phyloP scores from a whole-genome alignment of 768 basidiomycete species.

The Cantharellus anzutake region DNA sequence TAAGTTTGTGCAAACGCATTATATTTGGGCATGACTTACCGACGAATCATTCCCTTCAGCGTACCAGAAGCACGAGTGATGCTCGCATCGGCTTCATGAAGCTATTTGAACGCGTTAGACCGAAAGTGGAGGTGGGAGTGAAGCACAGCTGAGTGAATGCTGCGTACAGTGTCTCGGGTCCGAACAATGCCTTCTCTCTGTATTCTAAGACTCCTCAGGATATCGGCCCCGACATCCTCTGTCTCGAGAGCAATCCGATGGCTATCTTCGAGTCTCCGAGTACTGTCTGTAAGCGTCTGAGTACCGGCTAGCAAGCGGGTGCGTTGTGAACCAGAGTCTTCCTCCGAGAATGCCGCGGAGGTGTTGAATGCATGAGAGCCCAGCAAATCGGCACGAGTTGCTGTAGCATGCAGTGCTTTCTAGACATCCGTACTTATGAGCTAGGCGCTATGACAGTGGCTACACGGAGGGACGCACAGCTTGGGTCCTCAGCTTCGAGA shows the following conservation, averaged over 20 bases:
- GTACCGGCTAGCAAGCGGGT: conserved; percentile 66
- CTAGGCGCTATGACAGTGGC: not conserved
- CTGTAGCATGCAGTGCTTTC: conserved; percentile 51
- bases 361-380: conserved; percentile 24
- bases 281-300: conserved; percentile 62
- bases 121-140: not conserved
- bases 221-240: conserved; percentile 87
- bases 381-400: conserved; percentile 56
- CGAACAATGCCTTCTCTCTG: conserved; percentile 94
- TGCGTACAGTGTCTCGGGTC: conserved; percentile 64
- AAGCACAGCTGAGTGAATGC: not conserved
- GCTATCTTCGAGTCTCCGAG: conserved; percentile 68
- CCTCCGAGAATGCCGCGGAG: conserved; percentile 37
- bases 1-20: not conserved
- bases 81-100: conserved; percentile 67
- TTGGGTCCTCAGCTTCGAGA: conserved; percentile 61
- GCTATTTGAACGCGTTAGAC: conserved; percentile 24
- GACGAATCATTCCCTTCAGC: conserved; percentile 85
- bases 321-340: conserved; percentile 55
- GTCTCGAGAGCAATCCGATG: conserved; percentile 91
- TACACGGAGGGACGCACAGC: conserved; percentile 16
- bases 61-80: conserved; percentile 87
- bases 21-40: conserved; percentile 31
- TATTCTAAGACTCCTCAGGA: conserved; percentile 59
- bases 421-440: conserved; percentile 8